A percentile compares a stretch with the other conserved stretches of the same genome.
Conservation (phyloP, 257 asterid species). For the Solanum tarapatanum region DNA sequence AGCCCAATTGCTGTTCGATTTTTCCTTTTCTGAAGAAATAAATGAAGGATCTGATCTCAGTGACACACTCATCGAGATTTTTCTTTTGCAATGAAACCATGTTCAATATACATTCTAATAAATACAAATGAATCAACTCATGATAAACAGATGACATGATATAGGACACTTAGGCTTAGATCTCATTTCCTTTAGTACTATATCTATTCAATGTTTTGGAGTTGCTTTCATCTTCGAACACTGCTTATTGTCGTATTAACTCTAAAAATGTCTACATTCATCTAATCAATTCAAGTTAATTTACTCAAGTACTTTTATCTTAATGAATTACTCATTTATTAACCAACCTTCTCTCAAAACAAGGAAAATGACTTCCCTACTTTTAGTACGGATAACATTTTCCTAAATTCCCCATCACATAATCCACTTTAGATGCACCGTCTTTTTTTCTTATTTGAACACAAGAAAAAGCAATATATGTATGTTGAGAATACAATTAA, state of each 20-base stretch:
- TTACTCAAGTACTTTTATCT: not conserved
- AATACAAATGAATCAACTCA: not conserved
- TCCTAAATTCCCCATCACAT: not conserved
- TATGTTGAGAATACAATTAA: too few species aligned
- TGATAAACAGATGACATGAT: not conserved
- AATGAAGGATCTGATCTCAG: not conserved
- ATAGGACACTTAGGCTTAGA: too few species aligned
- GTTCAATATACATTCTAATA: not conserved
- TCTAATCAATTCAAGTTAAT: not conserved
- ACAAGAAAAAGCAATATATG: not conserved
- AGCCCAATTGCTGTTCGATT: slow-evolving; percentile 9
- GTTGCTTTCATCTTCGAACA: not conserved
- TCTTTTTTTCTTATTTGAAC: not conserved
- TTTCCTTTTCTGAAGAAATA: not conserved
- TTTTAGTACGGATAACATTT: too few species aligned
- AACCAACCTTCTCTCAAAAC: too few species aligned
- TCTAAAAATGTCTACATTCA: not conserved
- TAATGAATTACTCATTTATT: too few species aligned
- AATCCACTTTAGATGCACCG: not conserved
- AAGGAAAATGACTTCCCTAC: not conserved
- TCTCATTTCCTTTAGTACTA: too few species aligned
- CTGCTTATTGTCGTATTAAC: not conserved
- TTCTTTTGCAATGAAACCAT: not conserved
- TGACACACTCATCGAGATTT: not conserved
- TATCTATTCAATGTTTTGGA: not conserved